Base-by-base conservation (phyloP, 2,329 filamentous ascomycete genomes). In the Tolypocladium tropicale region DNA sequence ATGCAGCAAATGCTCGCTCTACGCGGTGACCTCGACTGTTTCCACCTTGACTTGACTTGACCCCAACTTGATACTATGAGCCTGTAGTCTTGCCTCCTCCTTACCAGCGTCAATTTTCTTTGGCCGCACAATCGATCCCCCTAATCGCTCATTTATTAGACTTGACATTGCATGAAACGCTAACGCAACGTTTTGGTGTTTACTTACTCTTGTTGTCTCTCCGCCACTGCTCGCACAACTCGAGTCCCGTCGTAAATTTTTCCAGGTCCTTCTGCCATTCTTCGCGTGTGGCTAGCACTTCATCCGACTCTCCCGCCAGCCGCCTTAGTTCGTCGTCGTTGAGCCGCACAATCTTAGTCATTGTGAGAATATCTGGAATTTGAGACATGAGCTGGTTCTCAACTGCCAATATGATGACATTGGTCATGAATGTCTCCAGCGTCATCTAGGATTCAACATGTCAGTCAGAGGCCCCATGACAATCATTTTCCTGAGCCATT, bases 311-410 rank as follows among this genome's bases (percentile, higher is more conserved):
- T 32, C 36, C 52, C 10, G 52, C 52, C 52, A 53, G 37, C 14
- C 18, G n/a, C 36, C 23, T 34, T 18, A 46, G 23, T 18, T 53
- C 23, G 2, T 53, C 37, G 14, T 53, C 52, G 3, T 46, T 14
- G n/a, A 3, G 25, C 16, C 34, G 21, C 7, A 41, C 36, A 9
- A 53, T 30, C n/a, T 53, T 41, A 10, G 9, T 30, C 34, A 37
- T 41, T 4, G 21, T 54, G 9, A 57, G 39, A 16, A 57, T 48
- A 6, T 54, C 28, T 2, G 55, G 52, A 14, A 57, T 54, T 4
- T 41, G 53, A n/a, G 52, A n/a, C 25, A 57, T 51, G 21, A 57
- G 46, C 34, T 53, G 48, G n/a, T 57, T 57, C 52, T 57, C 55
- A 12, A 48, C 46, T 9, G 46, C 55, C 48, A 57, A 36, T 16